A percentile compares a stretch with the other conserved stretches of the same genome.
phyloP scores from a whole-genome alignment of 2,329 filamentous ascomycete genomes.

The Myriosclerotinia curreyana region DNA sequence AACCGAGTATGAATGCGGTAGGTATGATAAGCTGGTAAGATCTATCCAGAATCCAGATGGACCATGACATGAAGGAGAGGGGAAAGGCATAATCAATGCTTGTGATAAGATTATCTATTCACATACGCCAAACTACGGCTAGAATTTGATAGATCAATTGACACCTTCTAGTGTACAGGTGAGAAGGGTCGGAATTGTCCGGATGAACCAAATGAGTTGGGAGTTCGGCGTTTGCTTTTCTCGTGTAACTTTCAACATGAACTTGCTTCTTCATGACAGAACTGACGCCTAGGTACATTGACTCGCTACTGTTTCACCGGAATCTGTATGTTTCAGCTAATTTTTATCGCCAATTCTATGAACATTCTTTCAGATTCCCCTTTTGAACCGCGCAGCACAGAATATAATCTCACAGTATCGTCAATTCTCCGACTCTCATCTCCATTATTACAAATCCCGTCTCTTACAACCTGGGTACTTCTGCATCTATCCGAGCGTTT shows the following conservation, averaged over 20 bases:
- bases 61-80: not conserved
- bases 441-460: conserved; percentile 3
- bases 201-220: conserved; percentile 8
- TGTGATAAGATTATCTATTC: not conserved
- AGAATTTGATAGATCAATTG: conserved; percentile 8
- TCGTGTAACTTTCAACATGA: not conserved
- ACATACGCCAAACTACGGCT: not conserved
- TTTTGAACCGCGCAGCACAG: not conserved
- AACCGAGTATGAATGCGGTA: not conserved
- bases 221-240: conserved; percentile 15
- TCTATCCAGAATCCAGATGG: not conserved
- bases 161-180: conserved; percentile 1
- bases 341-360: conserved; percentile 3
- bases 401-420: conserved; percentile 10
- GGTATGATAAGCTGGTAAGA: not conserved
- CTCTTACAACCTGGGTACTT: conserved; percentile 5
- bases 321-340: conserved; percentile 11
- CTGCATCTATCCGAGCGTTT: conserved; percentile 14
- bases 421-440: conserved; percentile 18
- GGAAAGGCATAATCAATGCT: conserved; percentile 4
- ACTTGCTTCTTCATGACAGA: not conserved
- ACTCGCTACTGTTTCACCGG: not conserved
- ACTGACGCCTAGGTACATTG: not conserved
- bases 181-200: conserved; percentile 6
- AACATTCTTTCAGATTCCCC: not conserved